Base-by-base conservation (phyloP, 2,329 filamentous ascomycete genomes). In the Claviceps digitariae region DNA sequence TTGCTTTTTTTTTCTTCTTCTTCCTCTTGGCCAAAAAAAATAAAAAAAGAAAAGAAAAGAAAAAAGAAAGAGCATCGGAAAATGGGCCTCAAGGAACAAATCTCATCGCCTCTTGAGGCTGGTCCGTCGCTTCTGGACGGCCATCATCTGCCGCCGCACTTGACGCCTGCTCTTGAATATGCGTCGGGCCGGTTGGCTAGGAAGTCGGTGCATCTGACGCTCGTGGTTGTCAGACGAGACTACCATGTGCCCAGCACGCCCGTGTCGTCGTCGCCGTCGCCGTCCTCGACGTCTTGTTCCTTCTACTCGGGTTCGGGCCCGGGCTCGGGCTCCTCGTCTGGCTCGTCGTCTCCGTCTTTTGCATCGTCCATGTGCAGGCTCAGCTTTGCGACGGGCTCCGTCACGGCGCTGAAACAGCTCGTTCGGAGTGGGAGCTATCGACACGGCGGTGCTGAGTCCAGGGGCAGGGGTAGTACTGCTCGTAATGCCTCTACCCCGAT, bases 81-180 rank as follows among this genome's bases (percentile, higher is more conserved):
- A 40, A 75, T 76, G 71, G 62, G 71, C 41, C 69, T 77, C 61
- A 83, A 81, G 67, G 69, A 73, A 53, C 71, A 69, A 54, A 84
- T 84, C 60, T 83, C 81, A 1, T 75, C 78, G 50, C 81, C 81
- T 15, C 73, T 84, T 54, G 81, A 83, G 70, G 80, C 81, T 29
- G 80, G 80, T 20, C 69, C 70, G 44, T 83, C 80, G 21, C 69
- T 83, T 52, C 74, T 82, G 55, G 77, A 82, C 59, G 69, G 71
- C 36, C 73, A 80, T 57, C 74, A 76, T 55, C 71, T 84, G n/a
- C 79, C 81, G 2, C 65, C 72, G n/a, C 69, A 73, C 45, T 63
- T 83, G 52, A 72, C 67, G 12, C 70, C 72, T 4, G 79, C 79
- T 27, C 72, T 84, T 31, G 79, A 82, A 54, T 80, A 82, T 59